Conservation (phyloP, 208 protist species). For the Trypanosoma brucei region DNA sequence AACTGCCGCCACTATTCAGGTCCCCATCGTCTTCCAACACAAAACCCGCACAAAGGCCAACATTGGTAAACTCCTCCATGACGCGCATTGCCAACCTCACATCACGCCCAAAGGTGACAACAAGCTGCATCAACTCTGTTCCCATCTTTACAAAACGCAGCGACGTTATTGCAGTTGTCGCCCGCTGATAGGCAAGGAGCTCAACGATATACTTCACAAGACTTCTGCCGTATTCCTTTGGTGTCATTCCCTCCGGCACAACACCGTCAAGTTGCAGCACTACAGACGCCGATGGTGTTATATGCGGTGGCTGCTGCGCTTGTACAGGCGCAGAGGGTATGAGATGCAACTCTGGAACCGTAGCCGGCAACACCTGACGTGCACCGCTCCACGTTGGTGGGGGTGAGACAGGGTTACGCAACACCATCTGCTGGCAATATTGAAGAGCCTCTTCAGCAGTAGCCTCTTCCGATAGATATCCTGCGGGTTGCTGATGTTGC, state of each 20-base stretch:
- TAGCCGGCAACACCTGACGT: conserved; percentile 65
- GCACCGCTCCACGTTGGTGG: conserved; percentile 70
- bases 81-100: conserved; percentile 41
- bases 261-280: conserved; percentile 56
- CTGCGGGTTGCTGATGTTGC: conserved; percentile 5
- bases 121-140: conserved; percentile 61
- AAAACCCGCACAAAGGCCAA: conserved; percentile 56
- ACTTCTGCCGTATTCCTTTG: conserved; percentile 58
- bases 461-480: conserved; percentile 16
- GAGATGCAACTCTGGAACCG: conserved; percentile 69
- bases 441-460: conserved; percentile 34
- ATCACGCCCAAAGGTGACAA: conserved; percentile 67
- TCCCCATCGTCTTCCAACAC: conserved; percentile 18
- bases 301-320: conserved; percentile 36
- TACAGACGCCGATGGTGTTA: conserved; percentile 49
- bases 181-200: conserved; percentile 58
- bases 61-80: conserved; percentile 45
- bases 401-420: conserved; percentile 39
- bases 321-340: conserved; percentile 49
- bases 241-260: conserved; percentile 56
- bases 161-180: conserved; percentile 65
- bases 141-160: conserved; percentile 80
- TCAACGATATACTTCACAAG: conserved; percentile 82
- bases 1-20: neutral
- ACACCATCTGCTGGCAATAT: conserved; percentile 55